Conservation (phyloP, 257 asterid species). For the Asclepias syriaca region DNA sequence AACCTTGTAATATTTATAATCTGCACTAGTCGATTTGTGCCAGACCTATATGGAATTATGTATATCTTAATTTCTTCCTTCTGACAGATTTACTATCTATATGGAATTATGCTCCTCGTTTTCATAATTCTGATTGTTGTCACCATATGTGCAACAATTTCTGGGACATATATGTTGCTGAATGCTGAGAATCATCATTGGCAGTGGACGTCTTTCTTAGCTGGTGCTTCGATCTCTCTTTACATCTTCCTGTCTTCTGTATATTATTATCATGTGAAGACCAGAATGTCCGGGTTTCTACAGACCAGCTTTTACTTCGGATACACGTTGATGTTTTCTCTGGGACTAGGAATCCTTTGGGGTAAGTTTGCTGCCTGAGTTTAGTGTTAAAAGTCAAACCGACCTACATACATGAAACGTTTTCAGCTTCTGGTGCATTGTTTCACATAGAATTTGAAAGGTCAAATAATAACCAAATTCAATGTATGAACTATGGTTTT, state of each 20-base stretch:
- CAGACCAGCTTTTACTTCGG: conserved; percentile 14
- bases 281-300: conserved; percentile 9
- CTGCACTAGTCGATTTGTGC: no score
- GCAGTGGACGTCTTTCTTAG: conserved; percentile 17
- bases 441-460: no score
- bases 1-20: no score
- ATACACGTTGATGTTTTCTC: conserved; percentile 8
- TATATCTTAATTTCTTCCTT: not conserved
- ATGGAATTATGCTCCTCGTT: conserved; percentile 16
- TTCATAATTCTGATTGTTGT: conserved; percentile 13
- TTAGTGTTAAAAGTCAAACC: no score
- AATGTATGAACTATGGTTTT: no score
- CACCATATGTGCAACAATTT: conserved; percentile 13
- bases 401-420: no score
- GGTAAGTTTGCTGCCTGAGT: not conserved
- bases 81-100: conserved; percentile 12
- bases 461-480: no score
- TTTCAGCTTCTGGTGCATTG: no score
- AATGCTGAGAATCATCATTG: conserved; percentile 21
- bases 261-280: conserved; percentile 15
- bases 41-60: no score
- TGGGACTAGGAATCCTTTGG: conserved; percentile 16
- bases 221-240: conserved; percentile 15
- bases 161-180: conserved; percentile 13
- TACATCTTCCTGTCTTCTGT: conserved; percentile 8